Evolutionary conservation across 2,329 filamentous ascomycete genomes (phyloP).

Genomic region (Neonectria ditissima): DNA sequence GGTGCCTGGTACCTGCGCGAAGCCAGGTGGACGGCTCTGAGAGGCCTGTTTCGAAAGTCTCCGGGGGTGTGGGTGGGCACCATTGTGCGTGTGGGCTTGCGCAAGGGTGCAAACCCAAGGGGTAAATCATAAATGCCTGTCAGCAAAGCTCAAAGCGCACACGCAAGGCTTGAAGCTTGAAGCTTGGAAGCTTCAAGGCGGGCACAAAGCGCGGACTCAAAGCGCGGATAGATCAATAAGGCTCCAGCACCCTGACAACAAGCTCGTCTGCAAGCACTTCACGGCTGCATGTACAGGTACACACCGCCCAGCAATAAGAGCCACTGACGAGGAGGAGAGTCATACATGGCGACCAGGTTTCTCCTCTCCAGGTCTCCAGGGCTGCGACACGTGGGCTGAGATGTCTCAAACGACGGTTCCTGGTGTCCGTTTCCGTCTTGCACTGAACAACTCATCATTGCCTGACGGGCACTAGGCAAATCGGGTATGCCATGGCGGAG

Average conservation of each 20-base stretch:
- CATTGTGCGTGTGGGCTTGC: constrained; percentile 8
- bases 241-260: constrained; percentile 1
- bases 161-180: not conserved
- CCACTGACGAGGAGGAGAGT: not conserved
- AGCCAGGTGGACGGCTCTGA: constrained; percentile 55
- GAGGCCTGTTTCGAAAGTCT: constrained; percentile 48
- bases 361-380: not conserved
- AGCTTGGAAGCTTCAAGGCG: not conserved
- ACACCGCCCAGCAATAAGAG: not conserved
- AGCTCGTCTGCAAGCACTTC: constrained; percentile 19
- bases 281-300: constrained; percentile 6
- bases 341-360: not conserved
- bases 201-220: not conserved
- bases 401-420: not conserved
- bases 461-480: not conserved
- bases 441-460: constrained; percentile 2
- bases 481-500: constrained; percentile 4
- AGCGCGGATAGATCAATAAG: not conserved
- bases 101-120: constrained; percentile 7
- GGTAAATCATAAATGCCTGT: constrained; percentile 11
- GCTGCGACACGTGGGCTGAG: constrained; percentile 7
- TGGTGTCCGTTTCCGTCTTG: constrained; percentile 1
- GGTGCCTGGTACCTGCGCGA: constrained; percentile 58
- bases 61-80: constrained; percentile 22
- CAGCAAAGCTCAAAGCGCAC: not conserved